Percentiles rank a stretch among this genome's conserved stretches.
Conservation (phyloP, 225 moss, liverwort and hornwort genomes). For the Polytrichum commune region DNA sequence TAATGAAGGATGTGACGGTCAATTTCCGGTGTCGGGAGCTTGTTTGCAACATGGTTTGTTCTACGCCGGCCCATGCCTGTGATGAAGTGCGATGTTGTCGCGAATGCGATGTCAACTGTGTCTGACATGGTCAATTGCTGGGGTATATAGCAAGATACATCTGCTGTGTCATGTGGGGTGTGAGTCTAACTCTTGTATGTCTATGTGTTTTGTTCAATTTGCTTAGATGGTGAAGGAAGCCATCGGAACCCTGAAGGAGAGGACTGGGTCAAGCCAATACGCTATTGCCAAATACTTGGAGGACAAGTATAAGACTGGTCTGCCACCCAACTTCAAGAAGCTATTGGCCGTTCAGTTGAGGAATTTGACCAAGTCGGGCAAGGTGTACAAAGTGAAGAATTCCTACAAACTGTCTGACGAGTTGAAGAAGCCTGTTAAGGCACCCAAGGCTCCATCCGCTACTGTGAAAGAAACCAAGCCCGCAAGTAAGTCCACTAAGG, state of each 20-base stretch:
- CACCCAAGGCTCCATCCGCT: constrained; percentile 22
- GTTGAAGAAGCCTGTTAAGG: constrained; percentile 72
- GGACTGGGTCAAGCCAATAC: constrained; percentile 85
- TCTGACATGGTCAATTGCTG: no score
- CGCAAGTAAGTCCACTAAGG: constrained; percentile 27
- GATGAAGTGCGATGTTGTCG: no score
- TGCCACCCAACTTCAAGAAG: constrained; percentile 86
- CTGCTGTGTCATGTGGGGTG: no score
- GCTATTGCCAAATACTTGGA: constrained; percentile 87
- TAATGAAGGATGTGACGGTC: background rate
- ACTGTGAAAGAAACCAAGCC: constrained; percentile 31
- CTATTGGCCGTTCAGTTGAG: constrained; percentile 62
- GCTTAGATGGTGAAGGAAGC: constrained; percentile 87
- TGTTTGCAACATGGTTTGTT: no score
- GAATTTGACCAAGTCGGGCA: constrained; percentile 72
- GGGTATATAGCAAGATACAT: background rate
- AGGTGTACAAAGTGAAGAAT: constrained; percentile 87
- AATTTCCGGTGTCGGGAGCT: no score
- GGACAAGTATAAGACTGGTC: constrained; percentile 74
- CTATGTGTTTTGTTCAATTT: background rate
- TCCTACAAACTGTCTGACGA: constrained; percentile 87
- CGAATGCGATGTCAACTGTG: no score
- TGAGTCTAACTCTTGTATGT: no score
- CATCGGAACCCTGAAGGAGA: constrained; percentile 75
- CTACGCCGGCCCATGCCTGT: no score